Evolutionary conservation across 2,329 filamentous ascomycete species (phyloP), one percentile per base, ranked within the genome.

Genomic region (Cladosporium sp.): DNA sequence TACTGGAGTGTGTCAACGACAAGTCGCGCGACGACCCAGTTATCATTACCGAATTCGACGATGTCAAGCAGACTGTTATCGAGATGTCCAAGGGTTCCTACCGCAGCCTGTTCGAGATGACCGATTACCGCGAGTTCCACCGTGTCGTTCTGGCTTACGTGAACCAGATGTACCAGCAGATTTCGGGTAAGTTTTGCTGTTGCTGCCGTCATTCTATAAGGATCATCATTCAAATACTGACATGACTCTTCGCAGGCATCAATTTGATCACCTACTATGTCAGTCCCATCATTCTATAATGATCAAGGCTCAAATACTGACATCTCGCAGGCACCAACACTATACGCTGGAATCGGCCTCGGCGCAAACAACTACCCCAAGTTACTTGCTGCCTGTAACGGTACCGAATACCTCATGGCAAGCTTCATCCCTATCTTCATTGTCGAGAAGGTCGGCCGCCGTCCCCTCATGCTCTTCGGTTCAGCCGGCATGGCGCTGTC

Each of bases 381-480:
- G 20, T 28, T 79, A 19, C 65, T 79, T 8, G 75, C 77, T 17
- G 77, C 76, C 13, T 76, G 73, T 62, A 78, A 78, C 57, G 77
- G 76, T 47, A 78, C 75, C 0, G 75, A 77, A 57, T 79, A 79
- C 62, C 77, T 79, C 61, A 56, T 78, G 44, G 75, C 76, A 1
- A 78, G 75, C 2, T 73, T 74, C 66, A 62, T 78, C 13, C 72
- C 76, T 1, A 72, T 79, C 39, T 76, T 76, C 55, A 73, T 76
- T 24, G 71, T 78, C 54, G 75, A 78, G 59, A 72, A 70, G 42
- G 70, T 77, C 51, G 75, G 75, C 28, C 73, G 87, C 20, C 80
- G 87, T 15, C 82, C 82, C 66, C 78, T 90, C 60, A 89, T 90
- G 84, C 73, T 90, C n/a, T 81, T 88, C 59, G 86, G 86, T 57